Evolutionary conservation across 257 asterid genomes (phyloP).

Genomic region (Asclepias syriaca): DNA sequence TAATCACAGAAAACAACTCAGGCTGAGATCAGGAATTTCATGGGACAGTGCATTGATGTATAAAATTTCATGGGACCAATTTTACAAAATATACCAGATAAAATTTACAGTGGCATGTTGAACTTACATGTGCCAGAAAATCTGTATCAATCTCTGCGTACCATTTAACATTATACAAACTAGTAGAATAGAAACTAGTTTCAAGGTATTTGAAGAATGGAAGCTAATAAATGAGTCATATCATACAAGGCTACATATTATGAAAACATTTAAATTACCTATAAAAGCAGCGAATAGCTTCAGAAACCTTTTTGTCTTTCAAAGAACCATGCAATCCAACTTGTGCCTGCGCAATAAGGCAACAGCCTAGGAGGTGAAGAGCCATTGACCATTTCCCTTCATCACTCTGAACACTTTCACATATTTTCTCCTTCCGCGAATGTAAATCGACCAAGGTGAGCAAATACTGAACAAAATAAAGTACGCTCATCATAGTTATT

Average conservation of each 20-base stretch:
- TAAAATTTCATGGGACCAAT: not conserved
- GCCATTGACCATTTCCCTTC: slow-evolving; percentile 55
- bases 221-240: not conserved
- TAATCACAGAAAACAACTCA: not conserved
- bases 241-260: not conserved
- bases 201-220: not conserved
- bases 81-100: not conserved
- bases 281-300: slow-evolving; percentile 83
- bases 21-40: not conserved
- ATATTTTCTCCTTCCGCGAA: slow-evolving; percentile 69
- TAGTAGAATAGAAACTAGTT: not conserved
- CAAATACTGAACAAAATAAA: slow-evolving; percentile 50
- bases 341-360: slow-evolving; percentile 78
- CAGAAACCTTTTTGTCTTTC: slow-evolving; percentile 67
- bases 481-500: slow-evolving; percentile 26
- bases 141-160: not conserved
- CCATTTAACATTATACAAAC: not conserved
- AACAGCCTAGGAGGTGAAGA: slow-evolving; percentile 91
- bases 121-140: not conserved
- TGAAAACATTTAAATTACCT: slow-evolving; percentile 35
- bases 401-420: slow-evolving; percentile 62
- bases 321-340: slow-evolving; percentile 44
- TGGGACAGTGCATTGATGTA: not conserved
- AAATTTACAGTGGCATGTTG: not conserved
- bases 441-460: slow-evolving; percentile 73